A percentile compares a stretch with the other conserved stretches of the same genome.
Conservation (phyloP, 2,329 filamentous ascomycete genomes). For the Colletotrichum sp. region DNA sequence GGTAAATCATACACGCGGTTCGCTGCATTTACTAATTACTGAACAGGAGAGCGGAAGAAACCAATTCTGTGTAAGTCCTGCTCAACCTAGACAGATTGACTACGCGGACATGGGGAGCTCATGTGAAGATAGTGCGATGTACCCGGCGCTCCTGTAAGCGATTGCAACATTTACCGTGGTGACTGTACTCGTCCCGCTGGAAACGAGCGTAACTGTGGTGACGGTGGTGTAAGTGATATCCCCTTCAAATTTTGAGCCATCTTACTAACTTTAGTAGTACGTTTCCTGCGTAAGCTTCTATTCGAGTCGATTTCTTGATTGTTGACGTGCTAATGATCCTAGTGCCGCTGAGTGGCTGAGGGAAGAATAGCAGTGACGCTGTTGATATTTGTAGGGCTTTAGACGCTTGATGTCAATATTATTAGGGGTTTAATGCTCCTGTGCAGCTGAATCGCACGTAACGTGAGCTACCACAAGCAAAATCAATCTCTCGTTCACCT, state of each 20-base stretch:
- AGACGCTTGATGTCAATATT: too few relatives aligned
- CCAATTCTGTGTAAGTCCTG: background rate
- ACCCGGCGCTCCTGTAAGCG: background rate
- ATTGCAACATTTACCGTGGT: background rate
- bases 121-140: background rate
- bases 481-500: too few relatives aligned
- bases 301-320: too few relatives aligned
- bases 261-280: background rate
- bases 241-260: fast-evolving
- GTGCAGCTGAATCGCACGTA: too few relatives aligned
- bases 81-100: background rate
- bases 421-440: too few relatives aligned
- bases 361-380: too few relatives aligned
- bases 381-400: too few relatives aligned
- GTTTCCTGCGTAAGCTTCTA: background rate
- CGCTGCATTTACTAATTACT: background rate
- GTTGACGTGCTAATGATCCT: too few relatives aligned
- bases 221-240: background rate
- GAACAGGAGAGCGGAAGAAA: background rate
- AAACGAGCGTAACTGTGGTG: background rate
- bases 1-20: fast-evolving
- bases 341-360: too few relatives aligned
- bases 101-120: background rate
- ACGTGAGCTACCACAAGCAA: too few relatives aligned
- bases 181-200: background rate